A percentile compares a stretch with the other conserved stretches of the same genome.
Conservation (phyloP, 2,329 filamentous ascomycete genomes). For the Cadophora malorum region DNA sequence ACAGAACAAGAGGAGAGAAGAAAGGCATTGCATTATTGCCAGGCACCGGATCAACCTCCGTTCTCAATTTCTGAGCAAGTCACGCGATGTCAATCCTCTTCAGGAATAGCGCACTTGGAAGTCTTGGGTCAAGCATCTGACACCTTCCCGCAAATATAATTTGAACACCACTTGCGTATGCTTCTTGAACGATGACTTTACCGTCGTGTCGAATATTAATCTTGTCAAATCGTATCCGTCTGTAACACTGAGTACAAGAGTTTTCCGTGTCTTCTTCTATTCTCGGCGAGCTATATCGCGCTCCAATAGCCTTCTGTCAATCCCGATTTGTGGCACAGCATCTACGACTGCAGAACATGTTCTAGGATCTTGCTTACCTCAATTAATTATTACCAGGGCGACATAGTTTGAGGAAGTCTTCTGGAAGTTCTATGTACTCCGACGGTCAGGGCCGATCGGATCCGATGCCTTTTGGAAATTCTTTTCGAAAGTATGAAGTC, state of each 20-base stretch:
- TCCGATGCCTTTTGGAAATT: not conserved
- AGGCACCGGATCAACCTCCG: no score
- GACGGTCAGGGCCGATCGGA: not conserved
- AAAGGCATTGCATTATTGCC: not conserved
- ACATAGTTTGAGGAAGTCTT: not conserved
- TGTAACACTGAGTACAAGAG: not conserved
- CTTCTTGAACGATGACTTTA: no score
- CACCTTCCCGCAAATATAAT: no score
- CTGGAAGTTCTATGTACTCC: not conserved
- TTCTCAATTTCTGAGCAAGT: no score
- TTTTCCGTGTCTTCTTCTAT: not conserved
- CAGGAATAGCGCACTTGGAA: no score
- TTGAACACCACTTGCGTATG: no score
- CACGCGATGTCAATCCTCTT: no score
- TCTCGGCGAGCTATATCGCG: no score
- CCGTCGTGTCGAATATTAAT: no score
- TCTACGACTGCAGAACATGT: conserved; percentile 6
- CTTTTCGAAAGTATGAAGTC: not conserved
- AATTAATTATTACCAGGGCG: not conserved
- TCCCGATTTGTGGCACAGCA: conserved; percentile 7
- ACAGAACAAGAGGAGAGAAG: not conserved
- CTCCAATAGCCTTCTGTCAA: not conserved
- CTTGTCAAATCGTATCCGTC: not conserved
- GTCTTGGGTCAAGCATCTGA: no score
- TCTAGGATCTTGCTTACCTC: not conserved